Conservation (phyloP, 495 filamentous ascomycete genomes). For the Hyphodiscus hymeniophilus region DNA sequence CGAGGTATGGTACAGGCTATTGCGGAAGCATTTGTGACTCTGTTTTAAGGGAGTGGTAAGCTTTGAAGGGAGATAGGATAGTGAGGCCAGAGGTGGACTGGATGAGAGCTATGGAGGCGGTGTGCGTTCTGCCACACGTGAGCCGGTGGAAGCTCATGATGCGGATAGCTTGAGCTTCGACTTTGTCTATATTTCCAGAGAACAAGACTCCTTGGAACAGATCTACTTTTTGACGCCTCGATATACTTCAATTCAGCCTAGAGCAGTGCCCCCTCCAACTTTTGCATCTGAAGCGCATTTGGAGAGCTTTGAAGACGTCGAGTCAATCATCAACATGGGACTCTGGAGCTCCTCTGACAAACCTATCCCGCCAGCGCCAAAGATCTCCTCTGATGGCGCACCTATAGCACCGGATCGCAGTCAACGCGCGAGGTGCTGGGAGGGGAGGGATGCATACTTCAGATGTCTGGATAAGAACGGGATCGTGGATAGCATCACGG, state of each 20-base stretch:
- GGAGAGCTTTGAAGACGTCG: too few relatives aligned
- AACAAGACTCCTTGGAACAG: too few relatives aligned
- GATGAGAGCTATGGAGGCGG: not conserved
- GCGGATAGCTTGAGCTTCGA: too few relatives aligned
- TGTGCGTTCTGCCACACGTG: too few relatives aligned
- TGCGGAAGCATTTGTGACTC: conserved; percentile 2
- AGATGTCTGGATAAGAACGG: conserved; percentile 69
- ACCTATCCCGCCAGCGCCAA: conserved; percentile 17
- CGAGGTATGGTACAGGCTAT: conserved; percentile 4
- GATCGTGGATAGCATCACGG: conserved; percentile 70
- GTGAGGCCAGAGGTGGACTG: not conserved
- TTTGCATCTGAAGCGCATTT: too few relatives aligned
- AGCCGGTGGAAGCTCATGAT: too few relatives aligned
- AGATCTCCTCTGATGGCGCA: conserved; percentile 23
- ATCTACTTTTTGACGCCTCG: too few relatives aligned
- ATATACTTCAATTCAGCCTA: too few relatives aligned
- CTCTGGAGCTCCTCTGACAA: conserved; percentile 12
- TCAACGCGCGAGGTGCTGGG: conserved; percentile 77
- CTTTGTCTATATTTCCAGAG: too few relatives aligned
- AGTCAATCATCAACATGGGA: conserved; percentile 12
- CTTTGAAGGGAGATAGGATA: not conserved
- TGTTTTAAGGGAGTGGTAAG: conserved; percentile 2
- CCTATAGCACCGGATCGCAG: conserved; percentile 55
- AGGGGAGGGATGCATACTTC: conserved; percentile 79
- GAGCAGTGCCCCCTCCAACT: too few relatives aligned